Evolutionary conservation across 202 grass and related monocot genomes (phyloP).

Genomic region (Cymbopogon flexuosus): DNA sequence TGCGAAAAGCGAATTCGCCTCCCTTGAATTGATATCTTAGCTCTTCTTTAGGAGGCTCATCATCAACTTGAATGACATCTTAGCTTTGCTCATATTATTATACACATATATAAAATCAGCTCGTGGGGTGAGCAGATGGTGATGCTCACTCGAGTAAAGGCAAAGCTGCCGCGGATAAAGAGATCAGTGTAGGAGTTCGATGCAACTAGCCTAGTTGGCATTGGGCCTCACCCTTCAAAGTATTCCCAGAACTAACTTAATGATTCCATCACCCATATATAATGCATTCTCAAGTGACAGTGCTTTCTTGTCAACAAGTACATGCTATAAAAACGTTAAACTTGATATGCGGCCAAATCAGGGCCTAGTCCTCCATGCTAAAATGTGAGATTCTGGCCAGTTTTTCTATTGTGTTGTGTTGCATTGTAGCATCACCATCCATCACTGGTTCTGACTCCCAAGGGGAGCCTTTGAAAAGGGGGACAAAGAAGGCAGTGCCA

Average conservation of each 20-base stretch:
- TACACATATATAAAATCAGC: constrained; percentile 11
- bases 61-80: constrained; percentile 8
- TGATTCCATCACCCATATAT: constrained; percentile 35
- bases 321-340: constrained; percentile 18
- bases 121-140: constrained; percentile 26
- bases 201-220: constrained; percentile 42
- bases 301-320: constrained; percentile 29
- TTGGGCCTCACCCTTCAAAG: constrained; percentile 38
- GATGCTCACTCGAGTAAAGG: constrained; percentile 39
- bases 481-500: neutral
- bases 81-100: neutral
- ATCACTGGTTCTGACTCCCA: constrained; percentile 28
- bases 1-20: neutral
- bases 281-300: constrained; percentile 25
- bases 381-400: constrained; percentile 17
- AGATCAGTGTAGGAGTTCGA: constrained; percentile 30
- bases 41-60: constrained; percentile 17
- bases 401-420: neutral
- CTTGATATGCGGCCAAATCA: constrained; percentile 39
- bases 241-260: constrained; percentile 43
- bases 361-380: constrained; percentile 3
- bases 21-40: constrained; percentile 22
- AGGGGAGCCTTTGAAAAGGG: neutral
- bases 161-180: constrained; percentile 36
- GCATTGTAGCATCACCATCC: constrained; percentile 15